Evolutionary conservation across 2,329 filamentous ascomycete genomes (phyloP), one percentile per base, ranked within the genome.

Genomic region (Elsinoe ampelina): DNA sequence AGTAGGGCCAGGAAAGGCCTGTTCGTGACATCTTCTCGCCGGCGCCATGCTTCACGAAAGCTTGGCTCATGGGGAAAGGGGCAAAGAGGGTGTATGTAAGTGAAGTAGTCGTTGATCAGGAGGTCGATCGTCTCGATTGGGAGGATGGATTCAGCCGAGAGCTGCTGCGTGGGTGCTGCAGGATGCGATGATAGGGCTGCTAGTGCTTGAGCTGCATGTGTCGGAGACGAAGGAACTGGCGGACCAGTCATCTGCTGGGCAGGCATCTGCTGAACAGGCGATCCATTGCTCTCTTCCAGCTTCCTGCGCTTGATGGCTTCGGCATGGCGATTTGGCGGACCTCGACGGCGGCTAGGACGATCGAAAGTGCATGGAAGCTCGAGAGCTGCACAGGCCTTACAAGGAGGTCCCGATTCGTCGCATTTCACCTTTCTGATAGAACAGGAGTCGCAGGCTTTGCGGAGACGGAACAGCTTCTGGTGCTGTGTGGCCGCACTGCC

Each of bases 71-170:
- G 87, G 0, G 87, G 87, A 58, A 91, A 90, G 0, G 87, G 87
- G 58, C 81, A 81, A 7, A 91, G 77, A 1, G 87, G 87, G 63
- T 90, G 85, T 55, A 90, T 85, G 67, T 89, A 89, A 15, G 84
- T 89, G 71, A 90, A 91, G 76, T 88, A 91, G 72, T 91, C 87
- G 67, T 90, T 85, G 58, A 91, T 80, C 13, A 90, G 75, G 1
- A 85, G 77, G 63, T 85, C 79, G 54, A 91, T 73, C 10, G 85
- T 81, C 6, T 81, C 79, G 68, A 85, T 76, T 0, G 86, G 84
- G 39, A 85, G 86, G 60, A 91, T 89, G 1, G 80, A 75, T 66
- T 91, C 87, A 48, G 84, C 78, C 2, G 80, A 80, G 8, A 79
- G 68, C 41, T 73, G 70, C 17, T 66, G 65, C 26, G 54, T 51